A percentile compares a stretch with the other conserved stretches of the same genome.
Evolutionary conservation across 2,329 filamentous ascomycete genomes (phyloP).

Genomic region (Colletotrichum brevisporum): DNA sequence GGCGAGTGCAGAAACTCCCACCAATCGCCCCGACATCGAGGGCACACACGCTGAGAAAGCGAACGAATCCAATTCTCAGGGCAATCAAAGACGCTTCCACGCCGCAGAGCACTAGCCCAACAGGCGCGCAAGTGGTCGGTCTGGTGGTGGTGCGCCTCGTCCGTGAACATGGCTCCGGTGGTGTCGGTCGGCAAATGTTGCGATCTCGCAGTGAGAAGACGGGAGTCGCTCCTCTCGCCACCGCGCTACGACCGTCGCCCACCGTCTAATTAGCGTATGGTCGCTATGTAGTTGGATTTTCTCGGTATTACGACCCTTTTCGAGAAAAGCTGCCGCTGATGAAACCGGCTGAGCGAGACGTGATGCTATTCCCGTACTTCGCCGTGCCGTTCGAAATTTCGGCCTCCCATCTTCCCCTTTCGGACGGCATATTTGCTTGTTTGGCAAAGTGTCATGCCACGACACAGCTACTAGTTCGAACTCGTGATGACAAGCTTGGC

Average conservation of each 20-base stretch:
- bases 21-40: constrained; percentile 24
- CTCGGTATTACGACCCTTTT: not conserved
- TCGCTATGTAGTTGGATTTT: not conserved
- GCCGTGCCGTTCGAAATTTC: not conserved
- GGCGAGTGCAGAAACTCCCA: constrained; percentile 15
- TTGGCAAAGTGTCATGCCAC: constrained; percentile 18
- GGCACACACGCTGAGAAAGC: constrained; percentile 1
- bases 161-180: constrained; percentile 1
- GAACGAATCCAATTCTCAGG: constrained; percentile 15
- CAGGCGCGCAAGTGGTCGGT: not conserved
- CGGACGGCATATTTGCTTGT: constrained; percentile 26
- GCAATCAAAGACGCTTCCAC: constrained; percentile 10
- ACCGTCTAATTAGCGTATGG: not conserved
- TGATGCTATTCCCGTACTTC: constrained; percentile 24
- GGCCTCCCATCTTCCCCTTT: not conserved
- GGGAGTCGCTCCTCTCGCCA: constrained; percentile 2
- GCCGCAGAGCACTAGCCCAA: not conserved
- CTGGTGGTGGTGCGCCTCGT: constrained; percentile 13
- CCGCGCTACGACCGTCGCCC: not conserved
- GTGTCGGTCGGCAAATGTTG: constrained; percentile 21
- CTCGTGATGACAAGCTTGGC: not conserved
- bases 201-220: not conserved
- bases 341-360: constrained; percentile 7
- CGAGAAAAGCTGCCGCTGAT: not conserved
- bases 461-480: constrained; percentile 12